Percentiles rank a stretch among this genome's conserved stretches.
Evolutionary conservation across 202 grass and related monocot genomes (phyloP).

Genomic region (Zizania palustris): DNA sequence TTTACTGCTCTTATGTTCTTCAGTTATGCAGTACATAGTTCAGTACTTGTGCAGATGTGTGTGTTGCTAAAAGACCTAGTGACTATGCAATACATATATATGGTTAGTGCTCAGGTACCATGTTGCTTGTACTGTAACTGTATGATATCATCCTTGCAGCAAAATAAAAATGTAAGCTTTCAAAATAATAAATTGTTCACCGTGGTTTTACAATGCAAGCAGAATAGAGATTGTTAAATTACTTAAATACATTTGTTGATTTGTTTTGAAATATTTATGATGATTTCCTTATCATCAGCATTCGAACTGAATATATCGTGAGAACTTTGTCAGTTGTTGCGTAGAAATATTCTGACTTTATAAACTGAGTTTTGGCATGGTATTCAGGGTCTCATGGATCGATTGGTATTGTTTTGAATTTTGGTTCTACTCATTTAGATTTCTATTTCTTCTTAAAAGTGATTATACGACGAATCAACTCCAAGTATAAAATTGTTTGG

Average conservation of each 20-base stretch:
- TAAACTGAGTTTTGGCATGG: background rate
- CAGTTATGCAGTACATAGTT: background rate
- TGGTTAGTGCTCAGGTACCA: background rate
- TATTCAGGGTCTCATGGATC: background rate
- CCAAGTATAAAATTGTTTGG: no score
- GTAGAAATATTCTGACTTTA: background rate
- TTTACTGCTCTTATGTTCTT: background rate
- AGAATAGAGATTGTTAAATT: background rate
- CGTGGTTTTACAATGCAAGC: background rate
- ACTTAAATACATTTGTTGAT: background rate
- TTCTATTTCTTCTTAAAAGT: no score
- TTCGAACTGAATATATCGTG: no score
- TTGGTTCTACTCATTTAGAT: no score
- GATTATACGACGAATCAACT: no score
- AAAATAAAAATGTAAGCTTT: background rate
- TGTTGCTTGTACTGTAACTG: background rate
- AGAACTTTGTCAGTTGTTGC: background rate
- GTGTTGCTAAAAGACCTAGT: background rate
- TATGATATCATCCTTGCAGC: background rate
- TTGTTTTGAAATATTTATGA: background rate
- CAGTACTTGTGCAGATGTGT: background rate
- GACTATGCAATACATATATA: background rate
- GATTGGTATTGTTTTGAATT: no score
- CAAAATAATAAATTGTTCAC: background rate
- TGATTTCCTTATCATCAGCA: no score